Base-by-base conservation (phyloP, 2,329 filamentous ascomycete genomes). In the Paracamarosporium sp. region DNA sequence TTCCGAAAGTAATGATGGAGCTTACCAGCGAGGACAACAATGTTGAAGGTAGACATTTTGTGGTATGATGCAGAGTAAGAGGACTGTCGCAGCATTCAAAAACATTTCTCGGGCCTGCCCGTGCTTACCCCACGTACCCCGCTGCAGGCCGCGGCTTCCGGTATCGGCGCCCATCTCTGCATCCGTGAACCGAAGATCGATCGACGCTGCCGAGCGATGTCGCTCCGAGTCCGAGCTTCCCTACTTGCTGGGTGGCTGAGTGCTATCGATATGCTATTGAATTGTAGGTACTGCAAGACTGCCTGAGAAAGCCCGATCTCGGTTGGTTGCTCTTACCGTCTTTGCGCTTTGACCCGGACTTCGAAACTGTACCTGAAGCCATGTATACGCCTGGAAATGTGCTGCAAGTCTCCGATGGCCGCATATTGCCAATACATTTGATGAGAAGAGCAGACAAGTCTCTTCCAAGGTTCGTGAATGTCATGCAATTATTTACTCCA, bases 21-120 rank as follows among this genome's bases (percentile, higher is more conserved):
- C 73, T 62, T 67, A 78, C 76, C 76, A 47, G 68, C 75, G 55
- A 79, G 73, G 40, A 78, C 73, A 31, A 79, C 76, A 64, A 79
- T 78, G 56, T 78, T 78, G 61, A 76, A 77, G 8, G 72, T 66
- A 68, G 76, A 68, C 76, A 78, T 78, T n/a, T 61, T 55, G 47
- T 4, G 17, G 8, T 33, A 33, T 31, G 12, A 41, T 20, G 33
- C 27, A 15, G 43, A 30, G 9, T 31, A 8, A 40, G 24, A 30
- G 9, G 33, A 27, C 4, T 15, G 48, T 41, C n/a, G 35, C 35
- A n/a, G 48, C 25, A 27, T 25, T 51, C 36, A 40, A 51, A 50
- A 51, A 51, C 48, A 43, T 31, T 51, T 31, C 48, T 41, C 9
- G 12, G 8, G 36, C 8, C 25, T 5, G 47, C 22, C 24, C 22